These are phyloP conservation scores for Lichtheimia ramosa DNA, from an alignment of 371 early-diverging fungal species.

Conservation along the genomic window DNA sequence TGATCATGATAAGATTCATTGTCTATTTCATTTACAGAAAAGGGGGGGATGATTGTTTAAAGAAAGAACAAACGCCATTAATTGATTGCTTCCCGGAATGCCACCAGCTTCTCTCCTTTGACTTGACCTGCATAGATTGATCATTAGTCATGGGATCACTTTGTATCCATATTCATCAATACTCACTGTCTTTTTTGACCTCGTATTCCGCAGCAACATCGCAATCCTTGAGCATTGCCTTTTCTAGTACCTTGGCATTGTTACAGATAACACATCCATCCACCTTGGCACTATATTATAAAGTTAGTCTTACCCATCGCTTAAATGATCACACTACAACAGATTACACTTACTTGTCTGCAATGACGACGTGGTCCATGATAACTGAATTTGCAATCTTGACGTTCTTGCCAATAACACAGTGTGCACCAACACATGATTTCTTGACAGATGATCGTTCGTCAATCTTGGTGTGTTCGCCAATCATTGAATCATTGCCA, in stretches of 20 bases:
- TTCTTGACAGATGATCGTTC: constrained; percentile 91
- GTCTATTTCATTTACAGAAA: too few species aligned
- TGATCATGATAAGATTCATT: too few species aligned
- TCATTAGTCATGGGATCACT: not conserved
- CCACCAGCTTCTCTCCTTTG: constrained; percentile 49
- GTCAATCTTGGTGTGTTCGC: constrained; percentile 85
- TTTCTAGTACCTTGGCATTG: constrained; percentile 76
- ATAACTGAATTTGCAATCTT: constrained; percentile 92
- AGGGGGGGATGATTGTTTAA: not conserved
- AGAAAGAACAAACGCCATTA: constrained; percentile 2
- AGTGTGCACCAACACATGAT: constrained; percentile 90
- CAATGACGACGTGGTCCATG: constrained; percentile 91
- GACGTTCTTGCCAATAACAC: constrained; percentile 91
- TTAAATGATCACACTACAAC: not conserved
- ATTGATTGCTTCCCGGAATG: constrained; percentile 45
- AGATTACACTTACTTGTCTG: constrained; percentile 66
- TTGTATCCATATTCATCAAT: not conserved
- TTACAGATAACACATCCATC: constrained; percentile 88
- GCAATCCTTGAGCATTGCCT: constrained; percentile 84
- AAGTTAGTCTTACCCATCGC: too few species aligned
- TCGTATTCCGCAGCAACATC: constrained; percentile 80
- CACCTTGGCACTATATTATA: constrained; percentile 73
- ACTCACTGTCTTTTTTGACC: constrained; percentile 73
- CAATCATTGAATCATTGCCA: constrained; percentile 90
- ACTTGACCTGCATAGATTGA: constrained; percentile 33